Evolutionary conservation across 805 yeast genomes (phyloP).

Genomic region (Scheffersomyces coipomensis): DNA sequence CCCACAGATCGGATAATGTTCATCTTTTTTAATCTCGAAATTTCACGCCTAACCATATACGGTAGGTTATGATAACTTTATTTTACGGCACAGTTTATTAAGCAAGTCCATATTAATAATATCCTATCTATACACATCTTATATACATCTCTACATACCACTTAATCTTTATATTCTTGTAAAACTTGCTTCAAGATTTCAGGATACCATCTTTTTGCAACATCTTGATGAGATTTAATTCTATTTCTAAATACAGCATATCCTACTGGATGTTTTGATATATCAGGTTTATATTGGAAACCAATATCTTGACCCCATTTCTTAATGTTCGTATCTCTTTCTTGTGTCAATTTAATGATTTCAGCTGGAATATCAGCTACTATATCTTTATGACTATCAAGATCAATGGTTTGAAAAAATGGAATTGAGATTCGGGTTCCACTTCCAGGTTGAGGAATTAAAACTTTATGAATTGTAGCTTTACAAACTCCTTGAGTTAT

Average conservation of each 20-base stretch:
- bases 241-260: conserved; percentile 46
- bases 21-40: too few species aligned
- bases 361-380: conserved; percentile 26
- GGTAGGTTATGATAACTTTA: too few species aligned
- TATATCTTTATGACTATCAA: conserved; percentile 29
- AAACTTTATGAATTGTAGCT: conserved; percentile 58
- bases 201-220: conserved; percentile 44
- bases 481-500: conserved; percentile 56
- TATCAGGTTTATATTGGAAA: conserved; percentile 38
- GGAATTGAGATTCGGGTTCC: conserved; percentile 48
- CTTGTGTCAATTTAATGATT: conserved; percentile 25
- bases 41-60: too few species aligned
- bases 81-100: too few species aligned
- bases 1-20: too few species aligned
- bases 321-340: conserved; percentile 33
- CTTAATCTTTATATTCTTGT: conserved; percentile 14
- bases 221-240: conserved; percentile 44
- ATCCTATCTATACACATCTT: too few species aligned
- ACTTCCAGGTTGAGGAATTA: conserved; percentile 37
- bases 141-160: too few species aligned
- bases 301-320: conserved; percentile 39
- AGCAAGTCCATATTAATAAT: too few species aligned
- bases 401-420: conserved; percentile 47
- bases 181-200: conserved; percentile 32
- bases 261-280: conserved; percentile 43